Base-by-base conservation (phyloP, 305 asterid species). In the Ilex paraguariensis region DNA sequence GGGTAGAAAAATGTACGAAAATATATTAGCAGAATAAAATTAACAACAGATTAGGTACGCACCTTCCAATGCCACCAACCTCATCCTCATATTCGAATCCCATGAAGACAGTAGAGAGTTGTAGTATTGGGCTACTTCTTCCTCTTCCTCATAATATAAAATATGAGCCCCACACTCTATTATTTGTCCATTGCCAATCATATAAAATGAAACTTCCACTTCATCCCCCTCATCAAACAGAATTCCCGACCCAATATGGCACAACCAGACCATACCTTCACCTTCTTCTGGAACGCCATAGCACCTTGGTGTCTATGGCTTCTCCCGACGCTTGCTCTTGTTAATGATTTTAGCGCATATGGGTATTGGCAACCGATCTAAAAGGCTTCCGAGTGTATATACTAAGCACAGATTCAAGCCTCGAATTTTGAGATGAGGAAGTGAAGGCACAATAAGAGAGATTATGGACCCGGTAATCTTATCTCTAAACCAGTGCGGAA, bases 381-480 rank as follows among this genome's bases (percentile, higher is more conserved):
- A 6, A 7, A 44, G 0, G 49, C 49, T 44, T 44, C 10, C 10
- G 13, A 44, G 0, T 48, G 33, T 51, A 57, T 64, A 70, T 4
- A 61, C 62, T 16, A 59, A 33, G 31, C 70, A 70, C 31, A 70
- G 33, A 16, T 70, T 42, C 49, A 70, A 58, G 30, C 60, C 59
- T 31, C 44, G 69, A 7, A 32, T 63, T 54, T 40, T 31, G 56
- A 61, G 15, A n/a, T 31, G 17, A 49, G 64, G 58, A 36, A 55
- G 48, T 45, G 10, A 53, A 54, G 71, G 68, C 54, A 66, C 50
- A 28, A 57, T 15, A 36, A 71, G 30, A 51, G 54, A 12, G 49
- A 66, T 16, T 36, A 64, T 16, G 36, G 15, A 11, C 56, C 58
- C 68, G 9, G 54, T 30, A 30, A 63, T 71, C 6, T 16, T 56